Percentiles rank a stretch among this genome's conserved stretches.
Conservation (phyloP, 2,329 filamentous ascomycete species). For the Xylariaceae sp. region DNA sequence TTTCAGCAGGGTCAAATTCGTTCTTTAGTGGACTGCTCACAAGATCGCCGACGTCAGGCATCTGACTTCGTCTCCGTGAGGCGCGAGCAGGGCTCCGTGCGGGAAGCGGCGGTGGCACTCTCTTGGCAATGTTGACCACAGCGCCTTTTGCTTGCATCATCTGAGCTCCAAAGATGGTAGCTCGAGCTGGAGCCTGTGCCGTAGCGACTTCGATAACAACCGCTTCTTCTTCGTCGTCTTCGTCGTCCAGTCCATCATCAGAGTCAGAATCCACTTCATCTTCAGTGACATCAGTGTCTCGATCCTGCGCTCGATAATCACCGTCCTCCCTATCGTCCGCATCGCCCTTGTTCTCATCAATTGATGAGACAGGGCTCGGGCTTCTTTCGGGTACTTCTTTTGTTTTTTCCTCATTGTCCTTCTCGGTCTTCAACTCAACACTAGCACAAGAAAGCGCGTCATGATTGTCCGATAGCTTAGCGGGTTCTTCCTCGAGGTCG, state of each 20-base stretch:
- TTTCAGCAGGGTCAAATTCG: constrained; percentile 37
- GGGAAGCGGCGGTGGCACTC: constrained; percentile 71
- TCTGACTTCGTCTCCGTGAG: constrained; percentile 50
- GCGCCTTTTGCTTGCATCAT: constrained; percentile 68
- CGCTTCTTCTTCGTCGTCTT: constrained; percentile 55
- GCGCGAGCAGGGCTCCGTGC: constrained; percentile 65
- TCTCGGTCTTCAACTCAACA: neutral
- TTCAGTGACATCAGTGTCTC: constrained; percentile 33
- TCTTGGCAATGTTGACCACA: constrained; percentile 79
- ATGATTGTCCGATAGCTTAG: constrained; percentile 16
- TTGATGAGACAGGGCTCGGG: constrained; percentile 2
- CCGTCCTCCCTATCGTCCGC: constrained; percentile 15
- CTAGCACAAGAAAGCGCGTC: constrained; percentile 5
- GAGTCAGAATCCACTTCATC: constrained; percentile 32
- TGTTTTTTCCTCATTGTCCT: neutral
- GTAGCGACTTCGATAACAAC: constrained; percentile 64
- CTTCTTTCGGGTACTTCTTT: constrained; percentile 8
- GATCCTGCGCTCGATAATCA: constrained; percentile 27
- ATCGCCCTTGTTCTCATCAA: constrained; percentile 7
- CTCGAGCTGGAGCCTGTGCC: constrained; percentile 50
- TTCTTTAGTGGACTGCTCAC: constrained; percentile 48
- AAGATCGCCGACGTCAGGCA: constrained; percentile 52
- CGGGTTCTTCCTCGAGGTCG: constrained; percentile 32
- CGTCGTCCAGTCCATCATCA: constrained; percentile 44
- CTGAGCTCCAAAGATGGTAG: constrained; percentile 57